Evolutionary conservation across 2,329 filamentous ascomycete species (phyloP).

Genomic region (Aspergillus caelatus): DNA sequence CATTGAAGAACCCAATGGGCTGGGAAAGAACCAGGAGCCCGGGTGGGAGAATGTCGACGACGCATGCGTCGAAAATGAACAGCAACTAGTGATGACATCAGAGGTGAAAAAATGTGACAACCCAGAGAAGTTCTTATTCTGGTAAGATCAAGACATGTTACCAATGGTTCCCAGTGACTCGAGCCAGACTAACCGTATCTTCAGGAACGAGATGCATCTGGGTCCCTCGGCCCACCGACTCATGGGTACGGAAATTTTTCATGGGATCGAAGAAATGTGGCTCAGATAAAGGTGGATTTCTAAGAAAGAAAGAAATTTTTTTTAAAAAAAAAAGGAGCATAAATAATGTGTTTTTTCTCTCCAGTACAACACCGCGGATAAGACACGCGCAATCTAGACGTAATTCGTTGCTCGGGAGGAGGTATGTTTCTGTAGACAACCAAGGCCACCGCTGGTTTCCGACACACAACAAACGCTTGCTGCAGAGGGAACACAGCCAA

Average conservation of each 20-base stretch:
- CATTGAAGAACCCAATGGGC: conserved; percentile 37
- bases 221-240: conserved; percentile 41
- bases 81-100: conserved; percentile 35
- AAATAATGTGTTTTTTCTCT: neutral
- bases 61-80: conserved; percentile 34
- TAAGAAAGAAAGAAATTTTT: neutral
- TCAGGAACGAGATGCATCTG: conserved; percentile 47
- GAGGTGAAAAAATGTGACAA: conserved; percentile 34
- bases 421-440: neutral
- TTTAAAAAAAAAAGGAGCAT: conserved; percentile 4
- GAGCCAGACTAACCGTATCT: conserved; percentile 14
- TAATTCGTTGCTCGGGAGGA: conserved; percentile 1
- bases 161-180: conserved; percentile 8
- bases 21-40: conserved; percentile 35
- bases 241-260: conserved; percentile 41
- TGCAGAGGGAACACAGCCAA: conserved; percentile 1
- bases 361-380: conserved; percentile 1
- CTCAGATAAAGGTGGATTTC: conserved; percentile 20
- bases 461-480: conserved; percentile 8
- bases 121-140: conserved; percentile 45
- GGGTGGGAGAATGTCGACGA: conserved; percentile 42
- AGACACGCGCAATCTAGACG: conserved; percentile 2
- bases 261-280: conserved; percentile 39
- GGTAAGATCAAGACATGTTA: conserved; percentile 32
- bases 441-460: conserved; percentile 6